Conservation (phyloP, 495 filamentous ascomycete species). For the Aspergillus ellipticus region DNA sequence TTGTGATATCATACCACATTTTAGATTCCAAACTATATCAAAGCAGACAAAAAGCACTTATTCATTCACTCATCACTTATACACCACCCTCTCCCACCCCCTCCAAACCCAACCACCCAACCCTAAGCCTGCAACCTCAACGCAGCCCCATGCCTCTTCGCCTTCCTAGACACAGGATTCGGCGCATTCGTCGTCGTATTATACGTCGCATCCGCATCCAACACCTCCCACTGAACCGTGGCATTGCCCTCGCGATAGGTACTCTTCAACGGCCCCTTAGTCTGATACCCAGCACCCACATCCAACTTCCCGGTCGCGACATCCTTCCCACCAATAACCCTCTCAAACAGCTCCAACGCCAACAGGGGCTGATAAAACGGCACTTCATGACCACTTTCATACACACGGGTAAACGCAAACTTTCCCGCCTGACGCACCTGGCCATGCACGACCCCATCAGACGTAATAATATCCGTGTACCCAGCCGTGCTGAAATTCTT, state of each 20-base stretch:
- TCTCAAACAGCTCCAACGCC: slow-evolving; percentile 56
- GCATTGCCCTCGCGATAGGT: slow-evolving; percentile 55
- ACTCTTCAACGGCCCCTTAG: slow-evolving; percentile 46
- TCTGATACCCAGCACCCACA: slow-evolving; percentile 37
- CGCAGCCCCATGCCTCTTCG: neutral
- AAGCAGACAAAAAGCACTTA: no score
- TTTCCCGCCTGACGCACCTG: slow-evolving; percentile 64
- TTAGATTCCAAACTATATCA: no score
- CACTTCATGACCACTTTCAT: slow-evolving; percentile 67
- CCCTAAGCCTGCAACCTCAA: neutral
- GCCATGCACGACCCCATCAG: slow-evolving; percentile 57
- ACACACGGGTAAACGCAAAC: slow-evolving; percentile 67
- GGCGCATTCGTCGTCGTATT: slow-evolving; percentile 50
- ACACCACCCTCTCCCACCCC: no score
- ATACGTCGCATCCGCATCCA: slow-evolving; percentile 50
- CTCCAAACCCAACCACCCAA: no score
- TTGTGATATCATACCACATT: no score
- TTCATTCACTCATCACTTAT: no score
- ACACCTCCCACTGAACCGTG: slow-evolving; percentile 49
- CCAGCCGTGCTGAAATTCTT: slow-evolving; percentile 48
- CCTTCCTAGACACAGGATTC: slow-evolving; percentile 14
- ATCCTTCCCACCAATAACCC: slow-evolving; percentile 53
- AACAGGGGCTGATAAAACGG: slow-evolving; percentile 66
- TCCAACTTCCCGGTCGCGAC: slow-evolving; percentile 54
- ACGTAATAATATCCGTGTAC: slow-evolving; percentile 51